Evolutionary conservation across 345 rosid genomes (phyloP).

Genomic region (Syzygium aromaticum): DNA sequence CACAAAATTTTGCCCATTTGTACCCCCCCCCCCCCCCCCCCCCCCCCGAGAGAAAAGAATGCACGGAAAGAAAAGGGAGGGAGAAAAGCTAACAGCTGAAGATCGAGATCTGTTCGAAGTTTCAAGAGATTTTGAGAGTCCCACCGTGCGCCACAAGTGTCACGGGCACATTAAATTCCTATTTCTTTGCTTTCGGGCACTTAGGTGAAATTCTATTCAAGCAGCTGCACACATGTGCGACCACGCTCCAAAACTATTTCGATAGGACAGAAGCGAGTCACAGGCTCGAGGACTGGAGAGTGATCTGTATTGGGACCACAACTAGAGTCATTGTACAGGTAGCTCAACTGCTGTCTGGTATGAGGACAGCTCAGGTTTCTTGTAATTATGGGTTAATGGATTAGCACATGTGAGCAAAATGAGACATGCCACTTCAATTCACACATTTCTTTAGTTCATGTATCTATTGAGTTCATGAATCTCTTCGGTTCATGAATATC

Average conservation of each 20-base stretch:
- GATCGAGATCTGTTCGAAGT: not conserved
- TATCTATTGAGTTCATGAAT: no score
- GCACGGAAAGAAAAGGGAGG: no score
- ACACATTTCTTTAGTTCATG: no score
- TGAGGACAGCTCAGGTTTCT: not conserved
- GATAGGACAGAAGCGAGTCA: not conserved
- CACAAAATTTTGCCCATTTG: not conserved
- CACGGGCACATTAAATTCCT: not conserved
- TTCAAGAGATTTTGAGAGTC: not conserved
- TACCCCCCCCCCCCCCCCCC: not conserved
- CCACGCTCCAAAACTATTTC: not conserved
- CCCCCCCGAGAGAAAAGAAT: rapidly evolving
- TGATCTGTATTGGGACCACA: not conserved
- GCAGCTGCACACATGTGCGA: not conserved
- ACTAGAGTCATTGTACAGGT: not conserved
- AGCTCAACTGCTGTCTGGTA: not conserved
- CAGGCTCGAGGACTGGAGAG: not conserved
- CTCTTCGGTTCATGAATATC: no score
- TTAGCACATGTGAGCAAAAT: no score
- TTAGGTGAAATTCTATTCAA: not conserved
- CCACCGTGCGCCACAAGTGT: not conserved
- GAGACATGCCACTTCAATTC: no score
- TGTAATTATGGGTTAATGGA: not conserved
- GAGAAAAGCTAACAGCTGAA: not conserved
- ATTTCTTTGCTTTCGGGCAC: not conserved